Evolutionary conservation across 2,329 filamentous ascomycete species (phyloP).

Genomic region (Botryotinia narcissicola): DNA sequence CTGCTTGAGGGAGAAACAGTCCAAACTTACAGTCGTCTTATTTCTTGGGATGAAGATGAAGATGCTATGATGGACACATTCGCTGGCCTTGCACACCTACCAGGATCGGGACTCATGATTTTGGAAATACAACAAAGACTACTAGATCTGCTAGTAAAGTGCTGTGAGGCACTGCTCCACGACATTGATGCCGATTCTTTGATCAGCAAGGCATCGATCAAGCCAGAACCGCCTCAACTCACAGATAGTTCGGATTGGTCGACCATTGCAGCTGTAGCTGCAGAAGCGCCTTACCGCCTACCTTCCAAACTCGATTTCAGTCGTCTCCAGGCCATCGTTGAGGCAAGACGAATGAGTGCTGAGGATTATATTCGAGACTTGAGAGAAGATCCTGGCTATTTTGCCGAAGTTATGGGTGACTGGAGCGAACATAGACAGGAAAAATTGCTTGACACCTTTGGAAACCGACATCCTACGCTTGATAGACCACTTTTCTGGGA

Average conservation of each 20-base stretch:
- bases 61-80: conserved; percentile 43
- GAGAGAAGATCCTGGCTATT: conserved; percentile 26
- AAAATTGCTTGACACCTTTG: conserved; percentile 43
- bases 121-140: conserved; percentile 52
- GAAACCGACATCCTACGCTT: conserved; percentile 29
- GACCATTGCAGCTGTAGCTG: conserved; percentile 43
- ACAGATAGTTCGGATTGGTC: conserved; percentile 39
- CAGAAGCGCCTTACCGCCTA: conserved; percentile 53
- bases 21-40: conserved; percentile 41
- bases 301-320: conserved; percentile 48
- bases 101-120: conserved; percentile 49
- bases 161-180: conserved; percentile 49
- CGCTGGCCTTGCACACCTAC: conserved; percentile 41
- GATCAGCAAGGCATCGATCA: conserved; percentile 35
- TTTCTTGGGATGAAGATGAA: conserved; percentile 40
- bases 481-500: conserved; percentile 41
- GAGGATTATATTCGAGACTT: conserved; percentile 55
- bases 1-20: conserved; percentile 37
- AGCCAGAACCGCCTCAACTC: conserved; percentile 42
- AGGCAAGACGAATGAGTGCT: conserved; percentile 43
- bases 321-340: conserved; percentile 46
- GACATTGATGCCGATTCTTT: conserved; percentile 45
- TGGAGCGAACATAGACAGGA: conserved; percentile 47
- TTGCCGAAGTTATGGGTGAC: background rate
- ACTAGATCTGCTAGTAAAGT: conserved; percentile 49